Evolutionary conservation across 2,329 filamentous ascomycete species (phyloP).

Genomic region (Capronia coronata): DNA sequence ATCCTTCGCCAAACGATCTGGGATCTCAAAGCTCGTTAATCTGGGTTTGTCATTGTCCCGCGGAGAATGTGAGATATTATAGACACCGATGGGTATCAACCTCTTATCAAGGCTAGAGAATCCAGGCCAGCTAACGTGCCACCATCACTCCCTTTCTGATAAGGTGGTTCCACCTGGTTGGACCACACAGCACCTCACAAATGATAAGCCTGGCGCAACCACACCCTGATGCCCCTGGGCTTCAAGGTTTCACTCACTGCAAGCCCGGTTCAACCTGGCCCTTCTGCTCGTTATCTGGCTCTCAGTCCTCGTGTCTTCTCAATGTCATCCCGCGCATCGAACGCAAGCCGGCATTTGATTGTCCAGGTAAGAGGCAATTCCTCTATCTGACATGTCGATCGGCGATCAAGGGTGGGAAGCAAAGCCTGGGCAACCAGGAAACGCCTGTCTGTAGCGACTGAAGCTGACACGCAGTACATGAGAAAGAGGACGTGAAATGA

Average conservation of each 20-base stretch:
- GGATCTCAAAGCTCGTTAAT: conserved; percentile 8
- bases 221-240: background rate
- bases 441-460: too few species aligned
- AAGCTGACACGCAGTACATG: too few species aligned
- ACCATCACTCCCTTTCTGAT: conserved; percentile 5
- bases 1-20: conserved; percentile 1
- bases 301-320: background rate
- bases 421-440: too few species aligned
- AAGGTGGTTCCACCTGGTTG: conserved; percentile 17
- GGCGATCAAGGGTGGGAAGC: too few species aligned
- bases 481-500: too few species aligned
- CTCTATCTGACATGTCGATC: too few species aligned
- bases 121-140: background rate
- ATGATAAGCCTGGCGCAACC: conserved; percentile 21
- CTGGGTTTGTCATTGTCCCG: conserved; percentile 7
- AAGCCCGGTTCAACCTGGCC: background rate
- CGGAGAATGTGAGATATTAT: conserved; percentile 14
- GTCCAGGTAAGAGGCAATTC: too few species aligned
- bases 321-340: background rate
- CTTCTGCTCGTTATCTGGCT: background rate
- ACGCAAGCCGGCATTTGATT: too few species aligned
- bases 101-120: conserved; percentile 8
- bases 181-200: conserved; percentile 6
- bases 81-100: background rate
- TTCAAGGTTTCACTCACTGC: background rate